Evolutionary conservation across 2,329 filamentous ascomycete species (phyloP), one percentile per base, ranked within the genome.

Genomic region (Aspergillus luchuensis): DNA sequence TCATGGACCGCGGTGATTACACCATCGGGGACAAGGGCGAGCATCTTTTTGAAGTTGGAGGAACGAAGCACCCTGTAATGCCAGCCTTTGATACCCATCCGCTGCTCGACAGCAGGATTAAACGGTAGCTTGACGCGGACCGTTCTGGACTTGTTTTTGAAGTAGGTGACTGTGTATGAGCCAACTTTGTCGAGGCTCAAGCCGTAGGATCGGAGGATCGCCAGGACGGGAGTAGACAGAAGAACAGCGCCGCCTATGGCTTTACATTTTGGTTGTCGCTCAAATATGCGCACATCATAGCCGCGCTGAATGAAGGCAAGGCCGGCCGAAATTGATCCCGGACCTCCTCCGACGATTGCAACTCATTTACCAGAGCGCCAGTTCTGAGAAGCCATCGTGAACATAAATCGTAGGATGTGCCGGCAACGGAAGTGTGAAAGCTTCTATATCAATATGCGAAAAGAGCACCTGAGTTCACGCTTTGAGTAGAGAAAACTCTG

Each of bases 21-120:
- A 21, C 56, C 50, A 15, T 59, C 59, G 0, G 62, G 64, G 8
- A 67, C 53, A 19, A 66, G 64, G 13, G 64, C 60, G 5, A 51
- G 56, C 57, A 67, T 66, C 47, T 65, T 65, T 28, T 64, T 60
- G 61, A 67, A 67, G 11, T 61, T 55, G 0, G 66, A 66, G 3
- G 61, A 67, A 11, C 66, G 66, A 2, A 67, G 59, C 3, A 67
- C 66, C 5, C 66, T 63, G 38, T 67, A 67, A n/a, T 66, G 66
- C 64, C 62, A 67, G 11, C 64, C 66, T 21, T 66, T 57, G 56
- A 57, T 57, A 10, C 56, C 56, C 56, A 57, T 57, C 5, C 33
- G 47, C 13, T 25, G 10, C 19, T 57, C 47, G 15, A 57, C 47
- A 17, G 39, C 23, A 4, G 45, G 8, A 19, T 67, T 67, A 33